Conservation (phyloP, 768 basidiomycete species). For the Trametes coccinea region DNA sequence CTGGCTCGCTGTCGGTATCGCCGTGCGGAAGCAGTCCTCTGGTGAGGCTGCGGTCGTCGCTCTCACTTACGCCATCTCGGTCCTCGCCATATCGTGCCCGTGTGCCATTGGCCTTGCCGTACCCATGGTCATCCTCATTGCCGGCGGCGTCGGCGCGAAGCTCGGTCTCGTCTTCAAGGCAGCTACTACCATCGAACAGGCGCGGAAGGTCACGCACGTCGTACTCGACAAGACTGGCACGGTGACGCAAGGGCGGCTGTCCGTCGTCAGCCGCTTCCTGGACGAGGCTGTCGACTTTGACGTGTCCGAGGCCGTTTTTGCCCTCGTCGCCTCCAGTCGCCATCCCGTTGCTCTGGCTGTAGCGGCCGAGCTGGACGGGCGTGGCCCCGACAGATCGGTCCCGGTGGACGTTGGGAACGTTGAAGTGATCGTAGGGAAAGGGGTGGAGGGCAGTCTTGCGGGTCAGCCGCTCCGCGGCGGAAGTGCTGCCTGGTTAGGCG, state of each 20-base stretch:
- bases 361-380: constrained; percentile 30
- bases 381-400: neutral
- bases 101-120: constrained; percentile 45
- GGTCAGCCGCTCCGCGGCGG: constrained; percentile 39
- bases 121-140: constrained; percentile 38
- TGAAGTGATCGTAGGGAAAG: constrained; percentile 38
- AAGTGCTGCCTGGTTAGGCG: constrained; percentile 36
- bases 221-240: constrained; percentile 68
- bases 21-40: constrained; percentile 29
- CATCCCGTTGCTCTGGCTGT: constrained; percentile 41
- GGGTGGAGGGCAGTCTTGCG: constrained; percentile 37
- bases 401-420: constrained; percentile 21
- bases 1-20: constrained; percentile 39
- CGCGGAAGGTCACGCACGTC: constrained; percentile 43
- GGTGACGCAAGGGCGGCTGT: constrained; percentile 45
- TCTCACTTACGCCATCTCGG: constrained; percentile 52
- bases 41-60: constrained; percentile 36
- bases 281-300: constrained; percentile 8
- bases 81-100: constrained; percentile 54
- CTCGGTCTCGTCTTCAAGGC: constrained; percentile 37
- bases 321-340: constrained; percentile 35
- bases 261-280: constrained; percentile 37
- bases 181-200: constrained; percentile 43
- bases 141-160: constrained; percentile 34
- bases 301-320: constrained; percentile 24